Conservation (phyloP, 2,329 filamentous ascomycete genomes). For the Colletotrichum higginsianum region DNA sequence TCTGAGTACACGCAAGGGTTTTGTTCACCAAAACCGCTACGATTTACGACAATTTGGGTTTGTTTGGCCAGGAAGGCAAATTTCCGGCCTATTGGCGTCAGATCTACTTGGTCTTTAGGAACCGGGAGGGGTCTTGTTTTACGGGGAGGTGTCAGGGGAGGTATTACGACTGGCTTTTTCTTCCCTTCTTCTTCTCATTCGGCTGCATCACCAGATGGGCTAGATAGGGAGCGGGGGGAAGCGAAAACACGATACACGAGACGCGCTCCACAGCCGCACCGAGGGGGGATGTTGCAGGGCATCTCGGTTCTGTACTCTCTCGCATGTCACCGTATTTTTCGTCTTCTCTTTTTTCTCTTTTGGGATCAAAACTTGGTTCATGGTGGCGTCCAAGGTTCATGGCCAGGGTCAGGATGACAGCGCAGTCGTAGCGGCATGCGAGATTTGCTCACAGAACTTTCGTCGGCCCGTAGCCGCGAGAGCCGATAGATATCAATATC, state of each 20-base stretch:
- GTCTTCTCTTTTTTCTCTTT: background rate
- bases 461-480: background rate
- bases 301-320: background rate
- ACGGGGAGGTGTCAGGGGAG: constrained; percentile 8
- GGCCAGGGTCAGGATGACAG: background rate
- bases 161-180: background rate
- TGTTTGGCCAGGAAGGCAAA: background rate
- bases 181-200: background rate
- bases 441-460: background rate
- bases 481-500: background rate
- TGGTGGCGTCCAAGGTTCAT: background rate
- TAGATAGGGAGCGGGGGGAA: background rate
- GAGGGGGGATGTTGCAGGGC: background rate
- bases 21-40: background rate
- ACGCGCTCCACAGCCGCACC: constrained; percentile 29
- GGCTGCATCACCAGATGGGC: constrained; percentile 25
- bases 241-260: constrained; percentile 22
- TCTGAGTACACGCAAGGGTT: background rate
- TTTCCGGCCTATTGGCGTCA: background rate
- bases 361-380: background rate
- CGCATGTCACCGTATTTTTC: too few relatives aligned
- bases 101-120: background rate
- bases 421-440: background rate
- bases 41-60: constrained; percentile 1
- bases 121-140: background rate